phyloP scores from a whole-genome alignment of 2,329 filamentous ascomycete species.

The Colletotrichum sp. region DNA sequence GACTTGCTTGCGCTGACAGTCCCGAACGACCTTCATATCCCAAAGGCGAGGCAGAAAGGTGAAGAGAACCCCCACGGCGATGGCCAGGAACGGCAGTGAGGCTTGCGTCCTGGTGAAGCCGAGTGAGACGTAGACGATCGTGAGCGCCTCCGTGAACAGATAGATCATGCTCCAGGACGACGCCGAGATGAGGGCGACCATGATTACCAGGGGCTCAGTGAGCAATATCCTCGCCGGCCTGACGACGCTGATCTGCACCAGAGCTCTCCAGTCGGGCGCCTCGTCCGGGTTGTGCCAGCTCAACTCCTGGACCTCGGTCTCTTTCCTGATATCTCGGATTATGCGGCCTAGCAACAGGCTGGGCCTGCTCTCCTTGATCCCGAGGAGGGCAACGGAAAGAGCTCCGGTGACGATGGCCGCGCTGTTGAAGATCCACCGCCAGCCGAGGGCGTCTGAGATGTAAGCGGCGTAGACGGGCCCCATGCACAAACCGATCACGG shows the following conservation, averaged over 20 bases:
- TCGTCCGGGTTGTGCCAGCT: constrained; percentile 41
- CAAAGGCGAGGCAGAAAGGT: constrained; percentile 47
- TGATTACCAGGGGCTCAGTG: constrained; percentile 50
- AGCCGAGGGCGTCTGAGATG: constrained; percentile 38
- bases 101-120: constrained; percentile 36
- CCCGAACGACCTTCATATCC: constrained; percentile 34
- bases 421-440: constrained; percentile 51
- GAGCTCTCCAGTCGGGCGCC: constrained; percentile 37
- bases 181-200: constrained; percentile 45
- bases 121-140: constrained; percentile 40
- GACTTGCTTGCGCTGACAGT: constrained; percentile 16
- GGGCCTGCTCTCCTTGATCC: constrained; percentile 49
- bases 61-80: constrained; percentile 41
- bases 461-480: constrained; percentile 50
- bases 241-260: constrained; percentile 41
- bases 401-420: constrained; percentile 41
- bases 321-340: constrained; percentile 14
- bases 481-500: constrained; percentile 45
- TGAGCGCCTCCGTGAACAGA: constrained; percentile 49
- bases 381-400: constrained; percentile 36
- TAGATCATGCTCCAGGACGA: constrained; percentile 51
- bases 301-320: constrained; percentile 19
- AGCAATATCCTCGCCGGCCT: constrained; percentile 46
- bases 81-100: constrained; percentile 44
- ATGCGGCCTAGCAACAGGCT: constrained; percentile 39